phyloP scores from a whole-genome alignment of 352 stramenopile genomes.

The Bremia lactucae region DNA sequence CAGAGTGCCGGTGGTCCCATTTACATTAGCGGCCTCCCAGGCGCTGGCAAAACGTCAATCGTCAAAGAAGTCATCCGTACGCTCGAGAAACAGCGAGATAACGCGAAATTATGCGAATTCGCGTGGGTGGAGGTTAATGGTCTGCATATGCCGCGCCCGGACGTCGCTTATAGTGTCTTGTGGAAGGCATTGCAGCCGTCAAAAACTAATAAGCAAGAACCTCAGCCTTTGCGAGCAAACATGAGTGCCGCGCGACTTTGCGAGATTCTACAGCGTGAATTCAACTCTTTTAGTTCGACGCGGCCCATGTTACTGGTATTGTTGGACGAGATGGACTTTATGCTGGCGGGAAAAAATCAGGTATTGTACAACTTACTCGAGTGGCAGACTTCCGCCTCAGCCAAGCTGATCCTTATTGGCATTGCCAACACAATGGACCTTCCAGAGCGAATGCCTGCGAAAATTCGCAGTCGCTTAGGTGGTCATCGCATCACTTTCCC shows the following conservation, averaged over 20 bases:
- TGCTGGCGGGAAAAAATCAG: constrained; percentile 57
- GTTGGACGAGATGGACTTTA: constrained; percentile 74
- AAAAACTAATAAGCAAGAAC: constrained; percentile 3
- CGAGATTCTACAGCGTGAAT: constrained; percentile 35
- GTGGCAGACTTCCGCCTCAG: constrained; percentile 43
- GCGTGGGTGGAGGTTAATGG: constrained; percentile 61
- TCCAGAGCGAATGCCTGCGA: constrained; percentile 53
- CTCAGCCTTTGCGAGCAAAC: not conserved
- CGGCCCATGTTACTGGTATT: constrained; percentile 50
- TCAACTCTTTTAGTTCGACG: constrained; percentile 24
- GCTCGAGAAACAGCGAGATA: constrained; percentile 28
- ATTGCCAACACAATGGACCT: constrained; percentile 80
- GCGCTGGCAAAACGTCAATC: constrained; percentile 59
- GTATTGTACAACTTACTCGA: constrained; percentile 77
- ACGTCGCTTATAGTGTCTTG: constrained; percentile 52
- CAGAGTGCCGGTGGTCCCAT: constrained; percentile 41
- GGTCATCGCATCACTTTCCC: constrained; percentile 60
- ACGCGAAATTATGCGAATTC: constrained; percentile 31
- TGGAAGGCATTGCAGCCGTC: constrained; percentile 39
- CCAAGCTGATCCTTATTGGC: constrained; percentile 59
- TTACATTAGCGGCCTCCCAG: constrained; percentile 63
- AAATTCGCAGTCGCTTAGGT: constrained; percentile 56
- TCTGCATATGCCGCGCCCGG: constrained; percentile 51
- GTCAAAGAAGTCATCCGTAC: constrained; percentile 55
- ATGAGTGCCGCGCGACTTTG: constrained; percentile 31